These are phyloP conservation scores for Samsoniella hepiali DNA, from an alignment of 2,329 filamentous ascomycete genomes.

Conservation along the genomic window DNA sequence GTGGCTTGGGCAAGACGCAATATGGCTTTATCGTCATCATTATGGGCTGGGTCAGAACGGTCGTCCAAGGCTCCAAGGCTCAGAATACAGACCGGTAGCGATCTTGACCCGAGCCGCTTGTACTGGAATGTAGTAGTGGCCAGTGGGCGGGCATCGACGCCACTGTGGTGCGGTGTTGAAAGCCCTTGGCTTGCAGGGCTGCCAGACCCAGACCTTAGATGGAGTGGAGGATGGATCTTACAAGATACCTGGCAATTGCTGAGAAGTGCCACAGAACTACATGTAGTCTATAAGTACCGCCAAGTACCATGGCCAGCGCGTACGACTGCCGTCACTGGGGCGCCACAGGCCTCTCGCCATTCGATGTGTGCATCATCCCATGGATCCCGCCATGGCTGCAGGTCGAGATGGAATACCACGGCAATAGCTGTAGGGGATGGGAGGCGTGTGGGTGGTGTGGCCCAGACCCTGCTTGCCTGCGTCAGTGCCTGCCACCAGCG, in stretches of 20 bases:
- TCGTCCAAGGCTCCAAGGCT: no score
- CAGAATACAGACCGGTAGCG: no score
- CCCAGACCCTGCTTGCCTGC: neutral
- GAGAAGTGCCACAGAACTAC: neutral
- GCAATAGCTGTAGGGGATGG: neutral
- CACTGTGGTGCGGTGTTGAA: neutral
- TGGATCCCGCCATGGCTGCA: slow-evolving; percentile 9
- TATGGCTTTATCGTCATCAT: neutral
- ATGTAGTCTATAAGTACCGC: neutral
- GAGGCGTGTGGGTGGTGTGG: neutral
- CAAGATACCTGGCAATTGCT: neutral
- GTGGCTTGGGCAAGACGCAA: neutral
- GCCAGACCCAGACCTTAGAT: neutral
- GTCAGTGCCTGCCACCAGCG: neutral
- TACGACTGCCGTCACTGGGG: slow-evolving; percentile 5
- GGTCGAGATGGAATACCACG: slow-evolving; percentile 11
- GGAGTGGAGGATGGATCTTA: neutral
- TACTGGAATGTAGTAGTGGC: neutral
- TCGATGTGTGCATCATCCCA: slow-evolving; percentile 10
- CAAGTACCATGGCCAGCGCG: neutral
- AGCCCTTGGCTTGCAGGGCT: neutral
- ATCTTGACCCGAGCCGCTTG: no score
- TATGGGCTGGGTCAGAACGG: no score
- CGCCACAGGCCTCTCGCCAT: slow-evolving; percentile 6
- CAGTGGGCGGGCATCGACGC: no score